Conservation (phyloP, 257 asterid species). For the Solanum phureja region DNA sequence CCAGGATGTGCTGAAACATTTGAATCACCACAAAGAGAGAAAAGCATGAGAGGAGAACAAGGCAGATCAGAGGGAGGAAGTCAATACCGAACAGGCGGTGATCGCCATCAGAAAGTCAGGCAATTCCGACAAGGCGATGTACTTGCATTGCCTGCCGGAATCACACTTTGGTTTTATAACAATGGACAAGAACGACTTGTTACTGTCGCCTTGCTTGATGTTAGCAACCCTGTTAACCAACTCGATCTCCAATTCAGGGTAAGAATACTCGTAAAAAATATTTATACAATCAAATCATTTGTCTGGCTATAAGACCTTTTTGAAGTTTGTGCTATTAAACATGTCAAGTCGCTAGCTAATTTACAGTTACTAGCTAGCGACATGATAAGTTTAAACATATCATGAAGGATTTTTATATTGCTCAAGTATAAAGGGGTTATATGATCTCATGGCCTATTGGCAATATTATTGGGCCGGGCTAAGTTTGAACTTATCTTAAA, state of each 20-base stretch:
- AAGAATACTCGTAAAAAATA: not conserved
- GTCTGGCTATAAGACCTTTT: not conserved
- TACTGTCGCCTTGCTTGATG: constrained; percentile 25
- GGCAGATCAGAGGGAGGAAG: not conserved
- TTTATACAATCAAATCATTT: not conserved
- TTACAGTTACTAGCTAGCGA: no score
- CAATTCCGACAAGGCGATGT: constrained; percentile 41
- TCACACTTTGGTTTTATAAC: constrained; percentile 44
- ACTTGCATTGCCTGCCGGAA: constrained; percentile 36
- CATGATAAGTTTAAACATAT: no score
- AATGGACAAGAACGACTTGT: constrained; percentile 32
- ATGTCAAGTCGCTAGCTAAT: not conserved
- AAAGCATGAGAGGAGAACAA: not conserved
- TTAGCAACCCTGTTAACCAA: constrained; percentile 35
- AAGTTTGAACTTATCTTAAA: not conserved
- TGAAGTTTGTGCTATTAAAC: not conserved
- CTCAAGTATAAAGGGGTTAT: no score
- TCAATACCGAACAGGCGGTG: not conserved
- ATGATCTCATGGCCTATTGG: no score
- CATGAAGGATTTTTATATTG: no score
- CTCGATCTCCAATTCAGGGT: constrained; percentile 50
- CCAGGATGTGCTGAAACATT: constrained; percentile 60
- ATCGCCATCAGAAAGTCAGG: constrained; percentile 48
- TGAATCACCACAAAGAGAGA: constrained; percentile 10
- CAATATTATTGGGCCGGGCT: not conserved